These are phyloP conservation scores for Lophium mytilinum DNA, from an alignment of 495 filamentous ascomycete species.

Conservation along the genomic window DNA sequence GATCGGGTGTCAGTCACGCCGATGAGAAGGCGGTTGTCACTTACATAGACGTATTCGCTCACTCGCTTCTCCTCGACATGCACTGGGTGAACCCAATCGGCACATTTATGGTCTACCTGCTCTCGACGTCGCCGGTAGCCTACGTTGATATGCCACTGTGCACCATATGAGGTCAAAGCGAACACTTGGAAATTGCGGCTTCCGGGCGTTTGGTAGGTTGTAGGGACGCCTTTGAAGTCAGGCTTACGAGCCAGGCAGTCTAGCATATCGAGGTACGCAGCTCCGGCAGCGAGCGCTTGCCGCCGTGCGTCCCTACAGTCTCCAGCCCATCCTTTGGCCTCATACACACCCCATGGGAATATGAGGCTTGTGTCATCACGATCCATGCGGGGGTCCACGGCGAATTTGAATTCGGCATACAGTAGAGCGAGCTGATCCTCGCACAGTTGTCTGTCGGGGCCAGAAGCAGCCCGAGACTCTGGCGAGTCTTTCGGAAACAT, in stretches of 20 bases:
- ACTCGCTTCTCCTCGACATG: not conserved
- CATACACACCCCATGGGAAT: constrained; percentile 6
- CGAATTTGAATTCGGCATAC: too few species aligned
- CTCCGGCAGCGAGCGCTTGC: not conserved
- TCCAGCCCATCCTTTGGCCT: constrained; percentile 6
- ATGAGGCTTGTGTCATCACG: not conserved
- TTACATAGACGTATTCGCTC: constrained; percentile 3
- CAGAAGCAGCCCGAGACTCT: too few species aligned
- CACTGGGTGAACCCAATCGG: too few species aligned
- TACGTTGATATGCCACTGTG: constrained; percentile 5
- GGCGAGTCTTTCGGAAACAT: too few species aligned
- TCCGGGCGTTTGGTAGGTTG: not conserved
- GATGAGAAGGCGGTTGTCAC: not conserved
- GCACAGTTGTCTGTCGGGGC: too few species aligned
- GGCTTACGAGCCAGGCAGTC: constrained; percentile 1
- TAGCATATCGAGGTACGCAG: constrained; percentile 6
- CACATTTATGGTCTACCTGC: not conserved
- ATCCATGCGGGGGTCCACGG: too few species aligned
- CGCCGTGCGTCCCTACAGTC: constrained; percentile 3
- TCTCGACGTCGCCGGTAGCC: constrained; percentile 1
- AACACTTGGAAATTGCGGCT: constrained; percentile 2
- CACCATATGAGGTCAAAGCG: constrained; percentile 2
- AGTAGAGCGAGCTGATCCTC: too few species aligned
- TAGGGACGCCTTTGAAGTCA: not conserved
- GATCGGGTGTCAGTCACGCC: not conserved